phyloP scores from a whole-genome alignment of 225 moss, liverwort and hornwort species.

The Marchantia paleacea region DNA sequence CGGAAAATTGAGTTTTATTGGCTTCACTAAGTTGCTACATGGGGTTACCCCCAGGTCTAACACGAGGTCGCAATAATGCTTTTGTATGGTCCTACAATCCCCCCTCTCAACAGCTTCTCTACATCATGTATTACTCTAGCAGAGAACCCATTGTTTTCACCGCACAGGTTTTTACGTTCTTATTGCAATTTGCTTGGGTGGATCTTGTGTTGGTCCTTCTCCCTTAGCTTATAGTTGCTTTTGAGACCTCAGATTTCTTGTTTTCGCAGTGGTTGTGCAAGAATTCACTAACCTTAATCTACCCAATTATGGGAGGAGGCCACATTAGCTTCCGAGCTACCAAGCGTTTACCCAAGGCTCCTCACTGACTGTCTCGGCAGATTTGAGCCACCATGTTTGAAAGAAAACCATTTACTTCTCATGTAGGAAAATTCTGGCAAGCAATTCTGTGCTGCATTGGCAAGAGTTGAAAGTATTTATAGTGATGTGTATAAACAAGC shows the following conservation, averaged over 20 bases:
- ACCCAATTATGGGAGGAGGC: conserved; percentile 39
- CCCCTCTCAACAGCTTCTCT: conserved; percentile 21
- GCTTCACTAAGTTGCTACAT: conserved; percentile 92
- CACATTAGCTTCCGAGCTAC: conserved; percentile 36
- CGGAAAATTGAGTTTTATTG: conserved; percentile 80
- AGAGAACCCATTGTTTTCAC: conserved; percentile 46
- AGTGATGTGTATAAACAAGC: conserved; percentile 59
- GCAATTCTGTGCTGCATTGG: conserved; percentile 59
- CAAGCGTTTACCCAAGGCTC: conserved; percentile 37
- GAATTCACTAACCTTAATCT: conserved; percentile 37
- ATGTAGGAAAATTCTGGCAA: conserved; percentile 44
- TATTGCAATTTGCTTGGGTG: conserved; percentile 34
- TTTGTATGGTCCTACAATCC: conserved; percentile 21
- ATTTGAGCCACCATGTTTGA: conserved; percentile 35
- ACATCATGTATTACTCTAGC: conserved; percentile 31
- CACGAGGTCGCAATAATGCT: conserved; percentile 54
- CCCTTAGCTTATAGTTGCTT: conserved; percentile 29
- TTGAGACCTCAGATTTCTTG: conserved; percentile 41
- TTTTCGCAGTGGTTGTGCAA: conserved; percentile 33
- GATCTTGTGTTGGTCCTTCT: conserved; percentile 31
- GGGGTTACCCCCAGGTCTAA: conserved; percentile 68
- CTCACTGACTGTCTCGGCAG: conserved; percentile 37
- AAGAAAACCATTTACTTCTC: conserved; percentile 41
- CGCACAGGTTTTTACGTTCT: conserved; percentile 33
- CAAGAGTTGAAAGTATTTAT: conserved; percentile 55